Evolutionary conservation across 1,284 basidiomycete species (phyloP).

Genomic region (Coniophora puteana): DNA sequence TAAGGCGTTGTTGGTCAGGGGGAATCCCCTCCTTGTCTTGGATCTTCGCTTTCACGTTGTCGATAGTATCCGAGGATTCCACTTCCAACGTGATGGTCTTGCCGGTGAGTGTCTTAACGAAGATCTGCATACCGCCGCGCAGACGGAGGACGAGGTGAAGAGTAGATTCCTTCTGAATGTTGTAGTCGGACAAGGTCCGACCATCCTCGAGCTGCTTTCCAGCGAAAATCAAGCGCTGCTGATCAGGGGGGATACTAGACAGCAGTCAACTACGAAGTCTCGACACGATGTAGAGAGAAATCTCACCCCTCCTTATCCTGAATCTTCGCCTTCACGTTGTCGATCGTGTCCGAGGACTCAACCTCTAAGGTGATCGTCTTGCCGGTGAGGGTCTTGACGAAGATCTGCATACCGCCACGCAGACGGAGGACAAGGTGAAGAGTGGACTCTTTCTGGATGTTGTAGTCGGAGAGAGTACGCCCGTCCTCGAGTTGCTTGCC

Average conservation of each 20-base stretch:
- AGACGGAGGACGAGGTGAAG: conserved; percentile 53
- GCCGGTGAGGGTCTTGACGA: conserved; percentile 74
- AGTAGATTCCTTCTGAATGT: conserved; percentile 71
- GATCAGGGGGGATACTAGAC: conserved; percentile 82
- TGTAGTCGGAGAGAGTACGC: conserved; percentile 80
- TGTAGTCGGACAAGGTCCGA: conserved; percentile 76
- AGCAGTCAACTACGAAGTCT: too few relatives aligned
- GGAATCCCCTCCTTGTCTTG: conserved; percentile 77
- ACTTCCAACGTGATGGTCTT: conserved; percentile 82
- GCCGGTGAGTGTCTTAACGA: conserved; percentile 70
- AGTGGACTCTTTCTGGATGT: conserved; percentile 73
- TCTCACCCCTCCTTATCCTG: conserved; percentile 76
- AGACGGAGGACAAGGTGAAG: conserved; percentile 54
- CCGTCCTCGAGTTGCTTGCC: conserved; percentile 86
- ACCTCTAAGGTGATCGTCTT: conserved; percentile 89
- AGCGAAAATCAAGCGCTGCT: conserved; percentile 82
- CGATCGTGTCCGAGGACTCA: conserved; percentile 87
- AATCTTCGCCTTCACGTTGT: conserved; percentile 85
- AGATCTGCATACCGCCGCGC: conserved; percentile 61
- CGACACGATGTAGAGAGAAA: background rate
- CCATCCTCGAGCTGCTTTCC: conserved; percentile 80
- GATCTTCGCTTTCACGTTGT: conserved; percentile 72
- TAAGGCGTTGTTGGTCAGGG: conserved; percentile 72
- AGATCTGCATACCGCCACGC: conserved; percentile 36
- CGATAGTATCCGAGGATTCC: conserved; percentile 73